Percentiles rank a stretch among this genome's conserved stretches.
phyloP scores from a whole-genome alignment of 1,139 yeast genomes.

The Spathaspora sp. region DNA sequence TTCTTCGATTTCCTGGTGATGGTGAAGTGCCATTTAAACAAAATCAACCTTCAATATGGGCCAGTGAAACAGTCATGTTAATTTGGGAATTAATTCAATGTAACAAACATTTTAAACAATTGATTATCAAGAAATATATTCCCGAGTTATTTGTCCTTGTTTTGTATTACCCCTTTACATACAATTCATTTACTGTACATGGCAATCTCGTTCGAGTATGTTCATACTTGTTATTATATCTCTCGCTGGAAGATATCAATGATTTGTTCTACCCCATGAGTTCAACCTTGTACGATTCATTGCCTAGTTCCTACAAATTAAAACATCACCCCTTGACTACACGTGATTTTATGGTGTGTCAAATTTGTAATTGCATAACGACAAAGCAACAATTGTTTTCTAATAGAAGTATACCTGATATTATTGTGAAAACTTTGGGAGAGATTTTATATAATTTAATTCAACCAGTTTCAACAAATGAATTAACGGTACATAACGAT shows the following conservation, averaged over 20 bases:
- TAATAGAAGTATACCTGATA: slow-evolving; percentile 8
- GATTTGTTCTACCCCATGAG: slow-evolving; percentile 41
- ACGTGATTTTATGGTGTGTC: slow-evolving; percentile 61
- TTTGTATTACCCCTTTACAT: slow-evolving; percentile 57
- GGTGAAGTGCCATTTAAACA: too few species aligned
- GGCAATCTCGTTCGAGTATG: slow-evolving; percentile 57
- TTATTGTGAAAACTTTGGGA: slow-evolving; percentile 34
- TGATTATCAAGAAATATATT: slow-evolving; percentile 49
- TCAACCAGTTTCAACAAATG: slow-evolving; percentile 36
- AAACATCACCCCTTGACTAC: slow-evolving; percentile 45
- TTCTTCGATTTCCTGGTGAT: slow-evolving; percentile 42
- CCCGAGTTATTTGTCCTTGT: slow-evolving; percentile 56
- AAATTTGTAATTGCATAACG: slow-evolving; percentile 35
- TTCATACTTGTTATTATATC: slow-evolving; percentile 57
- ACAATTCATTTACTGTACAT: slow-evolving; percentile 25
- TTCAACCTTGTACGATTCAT: slow-evolving; percentile 35
- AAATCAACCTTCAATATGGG: slow-evolving; percentile 46
- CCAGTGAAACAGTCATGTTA: slow-evolving; percentile 56
- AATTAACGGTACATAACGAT: slow-evolving; percentile 20
- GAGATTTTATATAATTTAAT: slow-evolving; percentile 62
- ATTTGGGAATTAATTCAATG: slow-evolving; percentile 80
- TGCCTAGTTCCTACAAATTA: slow-evolving; percentile 50
- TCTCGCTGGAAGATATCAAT: slow-evolving; percentile 52
- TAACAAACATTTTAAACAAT: slow-evolving; percentile 52
- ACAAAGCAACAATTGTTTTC: slow-evolving; percentile 6